A percentile compares a stretch with the other conserved stretches of the same genome.
Conservation (phyloP, 2,329 filamentous ascomycete species). For the Colletotrichum tanaceti region DNA sequence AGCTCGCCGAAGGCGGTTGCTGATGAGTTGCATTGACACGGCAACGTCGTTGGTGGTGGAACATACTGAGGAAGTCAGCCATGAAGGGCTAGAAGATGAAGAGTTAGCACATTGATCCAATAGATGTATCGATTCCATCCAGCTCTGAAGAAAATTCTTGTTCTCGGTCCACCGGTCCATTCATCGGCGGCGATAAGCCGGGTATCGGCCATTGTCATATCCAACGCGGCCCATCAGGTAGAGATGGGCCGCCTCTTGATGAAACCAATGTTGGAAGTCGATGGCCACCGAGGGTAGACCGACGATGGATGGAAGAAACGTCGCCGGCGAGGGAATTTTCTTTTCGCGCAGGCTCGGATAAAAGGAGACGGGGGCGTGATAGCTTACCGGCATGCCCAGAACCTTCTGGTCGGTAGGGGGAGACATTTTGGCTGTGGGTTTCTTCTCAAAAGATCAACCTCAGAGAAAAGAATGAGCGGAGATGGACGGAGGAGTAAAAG, state of each 20-base stretch:
- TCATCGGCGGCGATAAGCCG: slow-evolving; percentile 26
- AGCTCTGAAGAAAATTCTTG: neutral
- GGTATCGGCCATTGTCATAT: slow-evolving; percentile 12
- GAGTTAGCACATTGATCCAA: slow-evolving; percentile 49
- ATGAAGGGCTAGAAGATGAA: slow-evolving; percentile 81
- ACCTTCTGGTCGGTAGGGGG: slow-evolving; percentile 66
- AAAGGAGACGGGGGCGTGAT: slow-evolving; percentile 31
- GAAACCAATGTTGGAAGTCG: slow-evolving; percentile 24
- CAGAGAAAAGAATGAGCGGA: slow-evolving; percentile 72
- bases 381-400: slow-evolving; percentile 75
- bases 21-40: neutral
- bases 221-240: neutral
- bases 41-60: slow-evolving; percentile 3
- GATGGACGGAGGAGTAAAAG: slow-evolving; percentile 59
- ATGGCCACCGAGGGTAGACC: neutral
- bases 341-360: slow-evolving; percentile 41
- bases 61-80: slow-evolving; percentile 99
- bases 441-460: slow-evolving; percentile 57
- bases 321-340: slow-evolving; percentile 45
- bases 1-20: slow-evolving; percentile 3
- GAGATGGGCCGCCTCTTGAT: neutral
- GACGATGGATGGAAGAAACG: slow-evolving; percentile 41
- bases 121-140: neutral
- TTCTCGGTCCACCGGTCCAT: neutral
- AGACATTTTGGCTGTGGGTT: slow-evolving; percentile 63